Percentiles rank a stretch among this genome's conserved stretches.
Conservation (phyloP, 495 filamentous ascomycete species). For the Cercophora sp. region DNA sequence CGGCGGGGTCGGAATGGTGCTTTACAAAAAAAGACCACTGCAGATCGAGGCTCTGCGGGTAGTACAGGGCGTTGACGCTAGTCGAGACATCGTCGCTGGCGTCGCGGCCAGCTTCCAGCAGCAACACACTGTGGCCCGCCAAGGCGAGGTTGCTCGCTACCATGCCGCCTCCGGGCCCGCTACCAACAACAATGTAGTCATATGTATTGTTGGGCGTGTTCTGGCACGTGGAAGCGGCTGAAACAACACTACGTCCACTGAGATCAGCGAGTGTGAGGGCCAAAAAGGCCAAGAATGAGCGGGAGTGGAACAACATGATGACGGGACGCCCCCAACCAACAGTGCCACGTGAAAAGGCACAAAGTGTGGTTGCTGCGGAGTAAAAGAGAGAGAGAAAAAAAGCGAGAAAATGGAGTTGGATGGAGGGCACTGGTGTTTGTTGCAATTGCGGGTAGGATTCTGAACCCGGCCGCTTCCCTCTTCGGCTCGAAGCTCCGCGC, state of each 20-base stretch:
- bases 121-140: slow-evolving; percentile 53
- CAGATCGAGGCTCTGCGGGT: slow-evolving; percentile 23
- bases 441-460: too few relatives aligned
- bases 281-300: slow-evolving; percentile 11
- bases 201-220: slow-evolving; percentile 26
- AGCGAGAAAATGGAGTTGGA: too few relatives aligned
- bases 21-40: slow-evolving; percentile 9
- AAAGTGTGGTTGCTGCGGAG: too few relatives aligned
- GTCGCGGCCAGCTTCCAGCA: slow-evolving; percentile 62
- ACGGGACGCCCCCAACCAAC: too few relatives aligned
- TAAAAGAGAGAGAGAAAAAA: too few relatives aligned
- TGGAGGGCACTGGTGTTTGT: too few relatives aligned
- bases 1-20: slow-evolving; percentile 30
- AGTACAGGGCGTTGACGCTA: slow-evolving; percentile 23
- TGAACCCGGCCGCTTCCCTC: too few relatives aligned
- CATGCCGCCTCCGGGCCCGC: slow-evolving; percentile 61
- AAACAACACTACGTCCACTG: too few relatives aligned
- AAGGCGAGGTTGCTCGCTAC: slow-evolving; percentile 57
- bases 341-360: too few relatives aligned
- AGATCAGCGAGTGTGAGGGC: slow-evolving; percentile 10
- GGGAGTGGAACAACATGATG: too few relatives aligned
- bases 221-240: not conserved
- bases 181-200: slow-evolving; percentile 63
- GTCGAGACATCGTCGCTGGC: slow-evolving; percentile 41
- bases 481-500: too few relatives aligned